A percentile compares a stretch with the other conserved stretches of the same genome.
Evolutionary conservation across 2,329 filamentous ascomycete genomes (phyloP).

Genomic region (Fusarium camptoceras): DNA sequence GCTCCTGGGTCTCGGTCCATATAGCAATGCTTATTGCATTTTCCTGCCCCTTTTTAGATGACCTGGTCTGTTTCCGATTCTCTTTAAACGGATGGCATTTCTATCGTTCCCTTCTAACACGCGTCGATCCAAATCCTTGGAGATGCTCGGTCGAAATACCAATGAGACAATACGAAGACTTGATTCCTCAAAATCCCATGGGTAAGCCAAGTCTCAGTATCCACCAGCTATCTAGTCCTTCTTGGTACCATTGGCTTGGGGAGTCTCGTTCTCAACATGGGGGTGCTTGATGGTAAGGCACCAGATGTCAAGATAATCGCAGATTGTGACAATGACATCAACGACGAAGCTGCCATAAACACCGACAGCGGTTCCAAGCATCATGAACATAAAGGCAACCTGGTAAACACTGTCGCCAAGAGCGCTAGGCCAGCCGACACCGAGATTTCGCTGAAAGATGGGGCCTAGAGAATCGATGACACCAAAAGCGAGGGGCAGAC

Average conservation of each 20-base stretch:
- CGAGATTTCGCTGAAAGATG: constrained; percentile 66
- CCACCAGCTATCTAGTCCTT: constrained; percentile 49
- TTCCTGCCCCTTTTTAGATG: constrained; percentile 20
- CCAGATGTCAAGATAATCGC: constrained; percentile 98
- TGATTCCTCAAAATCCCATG: background rate
- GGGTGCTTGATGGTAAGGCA: constrained; percentile 96
- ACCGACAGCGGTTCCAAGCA: constrained; percentile 84
- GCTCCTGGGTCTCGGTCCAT: constrained; percentile 16
- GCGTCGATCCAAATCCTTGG: background rate
- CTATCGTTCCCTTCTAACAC: constrained; percentile 2
- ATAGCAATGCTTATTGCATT: constrained; percentile 6
- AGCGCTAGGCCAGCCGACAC: constrained; percentile 80
- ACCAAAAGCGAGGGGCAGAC: constrained; percentile 80
- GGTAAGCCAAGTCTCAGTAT: background rate
- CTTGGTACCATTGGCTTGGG: constrained; percentile 50
- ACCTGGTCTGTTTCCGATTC: background rate
- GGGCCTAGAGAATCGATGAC: constrained; percentile 86
- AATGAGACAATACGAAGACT: background rate
- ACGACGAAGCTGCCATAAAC: constrained; percentile 98
- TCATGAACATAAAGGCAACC: constrained; percentile 89
- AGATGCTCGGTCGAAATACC: background rate
- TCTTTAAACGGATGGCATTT: background rate
- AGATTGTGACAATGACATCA: constrained; percentile 97
- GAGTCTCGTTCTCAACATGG: constrained; percentile 58
- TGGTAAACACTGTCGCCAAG: constrained; percentile 85